phyloP scores from a whole-genome alignment of 1,139 yeast genomes.

The Candida sojae region DNA sequence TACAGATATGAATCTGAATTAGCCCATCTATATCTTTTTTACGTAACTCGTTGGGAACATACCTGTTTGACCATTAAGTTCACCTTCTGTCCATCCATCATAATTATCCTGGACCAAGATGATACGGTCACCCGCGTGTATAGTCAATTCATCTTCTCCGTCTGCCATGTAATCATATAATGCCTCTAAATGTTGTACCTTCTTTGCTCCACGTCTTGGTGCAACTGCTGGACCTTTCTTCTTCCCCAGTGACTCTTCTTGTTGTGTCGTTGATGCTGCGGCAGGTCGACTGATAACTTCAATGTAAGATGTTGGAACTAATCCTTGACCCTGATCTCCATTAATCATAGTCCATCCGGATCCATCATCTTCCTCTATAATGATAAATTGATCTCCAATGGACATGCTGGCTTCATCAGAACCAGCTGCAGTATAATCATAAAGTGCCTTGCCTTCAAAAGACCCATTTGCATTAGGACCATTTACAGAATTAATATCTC shows the following conservation, averaged over 20 bases:
- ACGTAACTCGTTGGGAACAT: conserved; percentile 83
- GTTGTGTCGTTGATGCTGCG: conserved; percentile 11
- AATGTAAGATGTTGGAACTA: conserved; percentile 88
- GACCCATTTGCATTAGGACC: conserved; percentile 18
- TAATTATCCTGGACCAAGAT: conserved; percentile 65
- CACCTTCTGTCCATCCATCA: conserved; percentile 97
- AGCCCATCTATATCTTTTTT: conserved; percentile 26
- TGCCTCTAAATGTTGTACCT: conserved; percentile 68
- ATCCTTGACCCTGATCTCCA: conserved; percentile 54
- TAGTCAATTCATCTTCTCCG: conserved; percentile 79
- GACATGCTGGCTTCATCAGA: conserved; percentile 69
- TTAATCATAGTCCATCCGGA: conserved; percentile 85
- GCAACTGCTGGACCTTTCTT: conserved; percentile 79
- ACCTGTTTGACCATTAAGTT: conserved; percentile 69
- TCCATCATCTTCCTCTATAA: conserved; percentile 77
- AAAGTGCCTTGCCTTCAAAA: conserved; percentile 56
- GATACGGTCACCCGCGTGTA: conserved; percentile 75
- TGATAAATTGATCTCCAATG: conserved; percentile 61
- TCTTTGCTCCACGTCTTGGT: conserved; percentile 76
- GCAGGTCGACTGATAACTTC: conserved; percentile 34
- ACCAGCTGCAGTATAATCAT: conserved; percentile 69
- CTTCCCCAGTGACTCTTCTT: conserved; percentile 21
- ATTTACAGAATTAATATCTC: neutral
- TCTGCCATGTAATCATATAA: conserved; percentile 78
- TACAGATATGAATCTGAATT: too few species aligned